Percentiles rank a stretch among this genome's conserved stretches.
Conservation (phyloP, 345 rosid genomes). For the Hevea brasiliensis region DNA sequence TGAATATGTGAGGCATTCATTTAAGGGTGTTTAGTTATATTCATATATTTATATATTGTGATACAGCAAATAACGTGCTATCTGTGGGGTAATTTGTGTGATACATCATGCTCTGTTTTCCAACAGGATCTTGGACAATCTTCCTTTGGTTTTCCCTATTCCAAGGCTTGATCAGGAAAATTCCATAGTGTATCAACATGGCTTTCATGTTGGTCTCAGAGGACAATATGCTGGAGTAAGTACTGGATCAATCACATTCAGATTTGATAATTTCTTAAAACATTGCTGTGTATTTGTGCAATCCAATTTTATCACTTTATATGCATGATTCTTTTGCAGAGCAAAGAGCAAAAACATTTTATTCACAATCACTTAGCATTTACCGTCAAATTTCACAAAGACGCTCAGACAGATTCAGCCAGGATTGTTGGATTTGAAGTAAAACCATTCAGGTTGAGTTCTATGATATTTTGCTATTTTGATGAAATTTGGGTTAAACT, state of each 20-base stretch:
- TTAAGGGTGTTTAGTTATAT: background rate
- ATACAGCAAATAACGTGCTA: background rate
- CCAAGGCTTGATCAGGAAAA: slow-evolving; percentile 51
- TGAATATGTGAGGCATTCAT: slow-evolving; percentile 58
- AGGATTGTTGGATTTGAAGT: slow-evolving; percentile 95
- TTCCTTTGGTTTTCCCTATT: slow-evolving; percentile 64
- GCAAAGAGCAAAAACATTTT: slow-evolving; percentile 75
- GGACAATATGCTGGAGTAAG: slow-evolving; percentile 70
- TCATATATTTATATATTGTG: background rate
- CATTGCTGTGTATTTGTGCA: slow-evolving; percentile 1
- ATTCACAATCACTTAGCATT: slow-evolving; percentile 80
- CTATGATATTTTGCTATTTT: slow-evolving; percentile 3
- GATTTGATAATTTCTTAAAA: slow-evolving; percentile 3
- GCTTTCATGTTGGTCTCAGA: slow-evolving; percentile 61
- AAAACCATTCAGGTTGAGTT: slow-evolving; percentile 73
- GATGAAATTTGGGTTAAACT: slow-evolving; percentile 2
- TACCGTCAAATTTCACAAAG: slow-evolving; percentile 73
- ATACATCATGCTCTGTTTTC: background rate
- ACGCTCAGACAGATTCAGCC: slow-evolving; percentile 52
- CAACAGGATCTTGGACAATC: slow-evolving; percentile 76
- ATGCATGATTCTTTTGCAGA: slow-evolving; percentile 42
- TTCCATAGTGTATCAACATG: slow-evolving; percentile 54
- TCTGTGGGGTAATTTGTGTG: slow-evolving; percentile 2
- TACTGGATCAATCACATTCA: slow-evolving; percentile 7
- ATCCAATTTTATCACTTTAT: background rate